Conservation (phyloP, 306 rosid genomes). For the Delonix regia region DNA sequence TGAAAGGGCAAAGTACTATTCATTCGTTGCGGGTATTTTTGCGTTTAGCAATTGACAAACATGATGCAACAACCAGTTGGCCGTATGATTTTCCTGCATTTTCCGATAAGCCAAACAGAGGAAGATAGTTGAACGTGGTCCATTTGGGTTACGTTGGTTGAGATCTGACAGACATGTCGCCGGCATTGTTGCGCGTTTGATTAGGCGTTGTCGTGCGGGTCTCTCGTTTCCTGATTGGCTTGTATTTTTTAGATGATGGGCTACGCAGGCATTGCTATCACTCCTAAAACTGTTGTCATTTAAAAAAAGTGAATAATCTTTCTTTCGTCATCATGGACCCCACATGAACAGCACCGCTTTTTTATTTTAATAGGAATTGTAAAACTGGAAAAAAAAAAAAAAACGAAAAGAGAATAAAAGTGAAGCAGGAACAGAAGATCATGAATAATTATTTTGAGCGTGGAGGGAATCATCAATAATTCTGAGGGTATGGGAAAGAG, state of each 20-base stretch:
- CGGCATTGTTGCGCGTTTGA: conserved; percentile 43
- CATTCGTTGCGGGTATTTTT: not conserved
- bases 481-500: not conserved
- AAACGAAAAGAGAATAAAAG: no score
- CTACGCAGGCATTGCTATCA: not conserved
- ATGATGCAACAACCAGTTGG: conserved; percentile 3
- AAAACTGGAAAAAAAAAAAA: no score
- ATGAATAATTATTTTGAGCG: conserved; percentile 37
- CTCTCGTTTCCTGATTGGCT: not conserved
- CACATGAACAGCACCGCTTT: not conserved
- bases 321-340: not conserved
- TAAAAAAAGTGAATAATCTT: not conserved
- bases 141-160: not conserved
- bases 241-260: not conserved
- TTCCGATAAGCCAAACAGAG: not conserved
- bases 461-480: not conserved
- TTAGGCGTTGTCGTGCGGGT: conserved; percentile 15
- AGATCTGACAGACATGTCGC: conserved; percentile 38
- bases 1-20: not conserved
- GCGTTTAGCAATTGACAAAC: not conserved
- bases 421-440: conserved; percentile 6
- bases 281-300: not conserved
- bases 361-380: no score
- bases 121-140: conserved; percentile 4
- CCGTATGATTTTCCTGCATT: not conserved